Evolutionary conservation across 306 rosid species (phyloP), one percentile per base, ranked within the genome.

Genomic region (Corylus avellana): DNA sequence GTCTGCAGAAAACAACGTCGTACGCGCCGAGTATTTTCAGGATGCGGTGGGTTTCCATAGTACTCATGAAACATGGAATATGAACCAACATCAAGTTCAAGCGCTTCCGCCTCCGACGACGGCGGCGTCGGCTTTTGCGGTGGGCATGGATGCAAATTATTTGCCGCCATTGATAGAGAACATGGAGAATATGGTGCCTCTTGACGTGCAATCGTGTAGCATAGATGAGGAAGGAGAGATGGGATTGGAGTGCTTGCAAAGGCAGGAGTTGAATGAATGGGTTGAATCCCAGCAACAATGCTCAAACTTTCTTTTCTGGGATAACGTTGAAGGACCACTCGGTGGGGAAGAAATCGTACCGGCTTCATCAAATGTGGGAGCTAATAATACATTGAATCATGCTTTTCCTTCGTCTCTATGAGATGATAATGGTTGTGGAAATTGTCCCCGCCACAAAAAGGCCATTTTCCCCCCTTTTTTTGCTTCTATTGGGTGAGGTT

Each of bases 271-370:
- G 84, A 88, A 85, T 77, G 90, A 91, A 42, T 92, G 97, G 97
- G 92, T 88, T 68, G 94, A 83, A 59, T 74, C 85, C 14, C 95
- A 94, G 53, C 97, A 89, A 73, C 91, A 92, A 1, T 87, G 92
- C 76, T 77, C 97, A 9, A 92, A 77, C 77, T 92, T 90, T 85
- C 91, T 92, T 37, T 95, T 92, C 71, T 95, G 98, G 98, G 98
- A 95, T 72, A 86, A 61, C 77, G 91, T 88, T 51, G 97, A 89
- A 68, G 88, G 81, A 75, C 86, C 82, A 54, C 80, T 83, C 54
- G 88, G 86, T 66, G 96, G 80, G 67, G 91, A 87, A 77, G 84
- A 76, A 63, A 71, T 82, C 35, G 79, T 74, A 72, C 86, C 93
- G 1, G 81, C 82, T 74, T 84, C 93, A 37, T 83, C 92, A 50